These are phyloP conservation scores for Leccinellum rugosiceps DNA, from an alignment of 768 basidiomycete species.

Conservation along the genomic window DNA sequence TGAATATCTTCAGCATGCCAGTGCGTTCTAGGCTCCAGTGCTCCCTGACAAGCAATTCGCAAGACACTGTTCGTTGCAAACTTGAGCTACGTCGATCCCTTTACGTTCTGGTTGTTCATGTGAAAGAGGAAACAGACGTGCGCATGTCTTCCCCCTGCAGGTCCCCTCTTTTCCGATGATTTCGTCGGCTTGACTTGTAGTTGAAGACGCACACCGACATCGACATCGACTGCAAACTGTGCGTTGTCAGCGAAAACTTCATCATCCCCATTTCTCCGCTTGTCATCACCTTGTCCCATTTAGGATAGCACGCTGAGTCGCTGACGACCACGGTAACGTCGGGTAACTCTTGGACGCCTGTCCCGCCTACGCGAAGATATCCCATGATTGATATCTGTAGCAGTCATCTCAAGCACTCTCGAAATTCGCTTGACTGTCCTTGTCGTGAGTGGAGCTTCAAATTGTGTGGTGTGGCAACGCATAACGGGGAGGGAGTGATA, in stretches of 20 bases:
- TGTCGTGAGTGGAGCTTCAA: too few relatives aligned
- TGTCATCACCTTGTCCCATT: slow-evolving; percentile 14
- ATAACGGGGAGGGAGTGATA: too few relatives aligned
- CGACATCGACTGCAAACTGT: slow-evolving; percentile 15
- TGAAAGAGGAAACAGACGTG: slow-evolving; percentile 22
- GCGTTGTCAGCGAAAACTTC: slow-evolving; percentile 11
- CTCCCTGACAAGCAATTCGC: slow-evolving; percentile 10
- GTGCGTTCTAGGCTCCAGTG: neutral
- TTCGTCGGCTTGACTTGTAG: slow-evolving; percentile 1
- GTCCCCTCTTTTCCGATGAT: slow-evolving; percentile 1
- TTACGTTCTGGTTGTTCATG: neutral
- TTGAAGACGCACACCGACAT: slow-evolving; percentile 18
- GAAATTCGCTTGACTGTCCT: too few relatives aligned
- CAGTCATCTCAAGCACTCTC: slow-evolving; percentile 20
- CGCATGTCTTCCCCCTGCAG: slow-evolving; percentile 16
- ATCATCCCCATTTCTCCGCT: slow-evolving; percentile 7
- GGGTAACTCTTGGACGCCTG: slow-evolving; percentile 16
- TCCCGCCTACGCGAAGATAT: slow-evolving; percentile 26
- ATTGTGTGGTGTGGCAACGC: too few relatives aligned
- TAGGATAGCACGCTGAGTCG: slow-evolving; percentile 13
- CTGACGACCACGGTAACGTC: slow-evolving; percentile 15
- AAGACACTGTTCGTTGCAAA: slow-evolving; percentile 22
- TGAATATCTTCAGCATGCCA: neutral
- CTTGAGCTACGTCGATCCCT: slow-evolving; percentile 23
- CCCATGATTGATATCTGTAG: slow-evolving; percentile 14